Evolutionary conservation across 768 basidiomycete species (phyloP).

Genomic region (Boletellus ananas): DNA sequence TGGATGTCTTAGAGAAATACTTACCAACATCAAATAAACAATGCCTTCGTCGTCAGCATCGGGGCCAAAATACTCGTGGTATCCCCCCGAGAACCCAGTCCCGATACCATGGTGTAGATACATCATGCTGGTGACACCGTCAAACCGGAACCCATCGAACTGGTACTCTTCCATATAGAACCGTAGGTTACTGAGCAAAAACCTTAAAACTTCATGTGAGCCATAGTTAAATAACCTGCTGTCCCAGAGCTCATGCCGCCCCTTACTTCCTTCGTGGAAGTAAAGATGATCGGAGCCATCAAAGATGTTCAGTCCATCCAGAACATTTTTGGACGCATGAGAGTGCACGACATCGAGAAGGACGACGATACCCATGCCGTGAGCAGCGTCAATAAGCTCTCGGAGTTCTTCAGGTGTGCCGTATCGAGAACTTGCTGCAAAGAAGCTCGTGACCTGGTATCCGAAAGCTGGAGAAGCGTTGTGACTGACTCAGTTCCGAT

Average conservation of each 20-base stretch:
- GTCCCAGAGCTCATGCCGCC: conserved; percentile 96
- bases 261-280: conserved; percentile 91
- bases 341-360: conserved; percentile 97
- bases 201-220: conserved; percentile 89
- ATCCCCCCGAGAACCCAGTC: conserved; percentile 94
- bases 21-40: conserved; percentile 93
- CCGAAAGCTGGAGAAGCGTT: conserved; percentile 70
- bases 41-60: conserved; percentile 84
- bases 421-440: conserved; percentile 94
- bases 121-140: conserved; percentile 99
- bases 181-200: conserved; percentile 90
- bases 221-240: conserved; percentile 97
- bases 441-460: conserved; percentile 97
- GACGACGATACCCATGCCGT: conserved; percentile 87
- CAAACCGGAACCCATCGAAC: conserved; percentile 98
- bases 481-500: neutral
- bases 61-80: conserved; percentile 96
- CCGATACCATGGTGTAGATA: conserved; percentile 98
- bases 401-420: conserved; percentile 95
- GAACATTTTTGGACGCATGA: conserved; percentile 96
- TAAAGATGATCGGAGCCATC: conserved; percentile 98
- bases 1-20: conserved; percentile 26
- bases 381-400: conserved; percentile 92
- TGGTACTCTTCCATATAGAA: conserved; percentile 94
- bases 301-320: conserved; percentile 93